Conservation (phyloP, 352 stramenopile genomes). For the Chrysophaeum taylorii region DNA sequence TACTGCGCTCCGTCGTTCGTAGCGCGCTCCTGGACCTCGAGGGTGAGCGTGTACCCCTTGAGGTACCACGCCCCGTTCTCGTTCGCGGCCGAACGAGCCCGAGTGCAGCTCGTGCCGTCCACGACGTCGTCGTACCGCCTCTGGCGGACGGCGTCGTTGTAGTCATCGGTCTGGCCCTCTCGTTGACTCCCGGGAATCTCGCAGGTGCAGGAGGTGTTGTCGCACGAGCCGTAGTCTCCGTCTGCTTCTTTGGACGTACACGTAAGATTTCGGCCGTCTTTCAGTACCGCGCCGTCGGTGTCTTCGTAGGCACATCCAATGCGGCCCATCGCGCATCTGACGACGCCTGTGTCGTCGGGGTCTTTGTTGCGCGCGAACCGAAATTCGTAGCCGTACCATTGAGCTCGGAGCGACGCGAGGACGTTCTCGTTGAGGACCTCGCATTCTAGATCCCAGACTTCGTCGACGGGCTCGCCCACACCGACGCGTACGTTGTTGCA, state of each 20-base stretch:
- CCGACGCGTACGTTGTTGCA: neutral
- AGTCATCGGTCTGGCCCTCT: neutral
- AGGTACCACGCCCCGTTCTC: neutral
- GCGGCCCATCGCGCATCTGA: neutral
- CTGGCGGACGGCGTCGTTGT: neutral
- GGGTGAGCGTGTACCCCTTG: neutral
- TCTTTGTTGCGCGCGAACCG: neutral
- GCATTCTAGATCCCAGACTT: neutral
- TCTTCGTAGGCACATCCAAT: conserved; percentile 7
- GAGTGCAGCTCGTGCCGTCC: too few relatives aligned
- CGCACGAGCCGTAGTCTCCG: neutral
- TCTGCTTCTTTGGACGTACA: neutral
- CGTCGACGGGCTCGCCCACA: neutral
- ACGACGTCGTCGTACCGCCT: neutral
- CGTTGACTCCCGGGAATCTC: neutral
- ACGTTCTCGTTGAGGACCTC: neutral
- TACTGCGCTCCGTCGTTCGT: neutral
- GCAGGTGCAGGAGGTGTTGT: neutral
- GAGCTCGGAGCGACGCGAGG: neutral
- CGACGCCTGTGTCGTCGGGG: neutral
- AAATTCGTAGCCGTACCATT: conserved; percentile 8
- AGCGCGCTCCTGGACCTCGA: neutral
- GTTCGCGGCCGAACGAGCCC: too few relatives aligned
- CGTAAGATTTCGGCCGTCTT: neutral
- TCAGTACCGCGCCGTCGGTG: neutral